A percentile compares a stretch with the other conserved stretches of the same genome.
Evolutionary conservation across 306 rosid species (phyloP).

Genomic region (Dryas drummondii): DNA sequence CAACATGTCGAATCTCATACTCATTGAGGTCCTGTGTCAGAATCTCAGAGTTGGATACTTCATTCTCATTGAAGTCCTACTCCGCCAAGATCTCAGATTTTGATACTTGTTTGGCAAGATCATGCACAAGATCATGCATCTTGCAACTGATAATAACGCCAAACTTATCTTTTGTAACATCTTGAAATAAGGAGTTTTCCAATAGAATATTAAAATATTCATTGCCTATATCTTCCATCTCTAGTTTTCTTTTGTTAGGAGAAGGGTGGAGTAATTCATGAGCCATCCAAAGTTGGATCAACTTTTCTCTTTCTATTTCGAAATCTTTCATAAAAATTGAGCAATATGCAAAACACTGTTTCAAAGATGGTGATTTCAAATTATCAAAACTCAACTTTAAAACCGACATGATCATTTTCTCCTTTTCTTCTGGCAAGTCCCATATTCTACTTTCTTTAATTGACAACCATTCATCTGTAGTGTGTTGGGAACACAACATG

Average conservation of each 20-base stretch:
- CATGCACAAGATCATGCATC: not conserved
- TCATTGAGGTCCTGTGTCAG: no score
- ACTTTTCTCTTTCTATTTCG: not conserved
- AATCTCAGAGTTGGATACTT: no score
- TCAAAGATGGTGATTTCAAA: conserved; percentile 11
- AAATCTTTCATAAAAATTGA: not conserved
- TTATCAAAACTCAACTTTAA: conserved; percentile 19
- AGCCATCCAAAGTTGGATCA: conserved; percentile 20
- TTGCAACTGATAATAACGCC: not conserved
- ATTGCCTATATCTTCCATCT: conserved; percentile 19
- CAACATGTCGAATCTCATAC: not conserved
- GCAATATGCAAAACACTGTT: conserved; percentile 27
- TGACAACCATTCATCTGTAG: no score
- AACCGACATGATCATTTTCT: not conserved
- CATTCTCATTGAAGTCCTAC: no score
- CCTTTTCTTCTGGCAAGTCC: no score
- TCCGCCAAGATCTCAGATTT: not conserved
- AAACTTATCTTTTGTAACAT: not conserved
- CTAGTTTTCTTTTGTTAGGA: not conserved
- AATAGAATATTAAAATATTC: not conserved
- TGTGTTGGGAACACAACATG: no score
- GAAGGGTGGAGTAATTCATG: conserved; percentile 12
- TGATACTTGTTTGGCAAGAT: not conserved
- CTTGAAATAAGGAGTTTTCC: not conserved
- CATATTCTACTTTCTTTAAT: no score